Evolutionary conservation across 345 rosid genomes (phyloP).

Genomic region (Aurinia saxatilis): DNA sequence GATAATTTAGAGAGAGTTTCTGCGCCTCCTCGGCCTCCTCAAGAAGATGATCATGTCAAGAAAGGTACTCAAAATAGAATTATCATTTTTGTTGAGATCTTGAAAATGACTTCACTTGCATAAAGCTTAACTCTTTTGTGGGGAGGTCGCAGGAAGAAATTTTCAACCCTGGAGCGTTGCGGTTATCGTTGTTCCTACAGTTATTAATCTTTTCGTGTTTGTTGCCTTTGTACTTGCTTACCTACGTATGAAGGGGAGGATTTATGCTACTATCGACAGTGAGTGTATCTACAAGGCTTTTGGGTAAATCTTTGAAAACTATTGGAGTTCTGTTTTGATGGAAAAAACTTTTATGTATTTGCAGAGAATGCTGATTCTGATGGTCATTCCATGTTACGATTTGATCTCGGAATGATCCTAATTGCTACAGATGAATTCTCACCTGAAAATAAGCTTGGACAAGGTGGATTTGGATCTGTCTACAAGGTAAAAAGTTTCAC

Average conservation of each 20-base stretch:
- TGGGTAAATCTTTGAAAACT: not conserved
- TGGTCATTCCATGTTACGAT: conserved; percentile 12
- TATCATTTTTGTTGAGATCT: not conserved
- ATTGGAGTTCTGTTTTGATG: not conserved
- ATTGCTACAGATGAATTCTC: conserved; percentile 28
- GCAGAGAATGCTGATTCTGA: conserved; percentile 19
- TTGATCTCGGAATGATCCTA: conserved; percentile 22
- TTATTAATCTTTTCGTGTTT: not conserved
- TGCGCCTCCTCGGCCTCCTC: conserved; percentile 16
- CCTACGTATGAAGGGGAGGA: conserved; percentile 11
- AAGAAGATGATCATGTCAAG: not conserved
- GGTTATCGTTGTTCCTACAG: conserved; percentile 22
- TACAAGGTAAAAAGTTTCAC: conserved; percentile 30
- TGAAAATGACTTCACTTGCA: not conserved
- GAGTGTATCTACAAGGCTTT: not conserved
- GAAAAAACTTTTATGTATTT: not conserved
- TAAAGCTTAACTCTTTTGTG: not conserved
- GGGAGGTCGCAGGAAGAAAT: conserved; percentile 6
- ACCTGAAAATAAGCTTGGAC: conserved; percentile 29
- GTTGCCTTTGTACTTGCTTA: conserved; percentile 15
- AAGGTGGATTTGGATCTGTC: conserved; percentile 44
- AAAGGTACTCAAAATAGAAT: conserved; percentile 17
- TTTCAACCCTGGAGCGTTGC: conserved; percentile 24
- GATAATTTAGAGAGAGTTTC: conserved; percentile 2
- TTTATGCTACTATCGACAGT: conserved; percentile 9